Base-by-base conservation (phyloP, 495 filamentous ascomycete genomes). In the Xylona heveae region DNA sequence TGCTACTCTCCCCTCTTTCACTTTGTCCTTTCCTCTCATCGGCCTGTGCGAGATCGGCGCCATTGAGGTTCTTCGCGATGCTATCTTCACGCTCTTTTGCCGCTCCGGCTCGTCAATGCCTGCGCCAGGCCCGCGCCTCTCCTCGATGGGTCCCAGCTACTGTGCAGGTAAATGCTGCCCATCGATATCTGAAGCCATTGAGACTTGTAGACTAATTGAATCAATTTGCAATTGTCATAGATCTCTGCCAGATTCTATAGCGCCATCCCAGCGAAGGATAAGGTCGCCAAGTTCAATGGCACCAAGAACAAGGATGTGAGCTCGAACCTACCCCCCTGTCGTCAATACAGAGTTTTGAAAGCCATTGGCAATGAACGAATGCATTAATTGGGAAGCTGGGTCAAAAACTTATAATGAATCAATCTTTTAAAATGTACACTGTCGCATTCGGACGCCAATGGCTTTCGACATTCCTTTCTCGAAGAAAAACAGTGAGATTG, bases 231-330 rank as follows among this genome's bases (percentile, higher is more conserved):
- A 13, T 41, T 43, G 33, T 40, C 39, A 41, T 30, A 36, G 19
- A 7, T 20, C 24, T 25, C 19, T 6, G 8, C 36, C 21, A 43
- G 55, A 44, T 43, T 45, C 37, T 71, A n/a, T n/a, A n/a, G 68
- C 39, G 57, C 69, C 32, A 46, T 54, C 31, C 49, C 68, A 36
- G 53, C 55, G 27, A 54, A 74, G 30, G 75, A 81, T 21, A 70
- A 74, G 39, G 79, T 97, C 43, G 88, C 83, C 51, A 76, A 83
- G 58, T 97, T 93, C 64, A 74, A 74, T 45, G 88, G 88, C 41
- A 58, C 66, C 52, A 93, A 91, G 59, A 80, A 72, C 41, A 55
- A 77, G 49, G 71, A 84, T 66, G 85, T 93, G 73, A 50, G 73
- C 55, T 30, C 24, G 39, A 21, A 30, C 26, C 28, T 25, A 36